Conservation (phyloP, 805 yeast species). For the Tetrapisispora phaffii region DNA sequence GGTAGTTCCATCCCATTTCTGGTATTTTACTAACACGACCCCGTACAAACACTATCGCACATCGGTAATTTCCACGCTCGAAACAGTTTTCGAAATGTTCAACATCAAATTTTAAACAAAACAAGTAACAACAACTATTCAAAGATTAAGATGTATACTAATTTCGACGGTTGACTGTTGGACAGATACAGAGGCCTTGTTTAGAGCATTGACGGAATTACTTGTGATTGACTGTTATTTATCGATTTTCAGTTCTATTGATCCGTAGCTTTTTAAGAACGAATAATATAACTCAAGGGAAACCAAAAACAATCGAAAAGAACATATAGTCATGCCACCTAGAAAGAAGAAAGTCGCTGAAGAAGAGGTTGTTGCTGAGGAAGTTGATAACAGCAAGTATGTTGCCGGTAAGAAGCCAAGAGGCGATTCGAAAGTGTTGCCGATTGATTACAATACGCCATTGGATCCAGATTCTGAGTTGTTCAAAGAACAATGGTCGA, state of each 20-base stretch:
- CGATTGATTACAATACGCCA: slow-evolving; percentile 21
- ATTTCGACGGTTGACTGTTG: not conserved
- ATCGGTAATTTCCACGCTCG: not conserved
- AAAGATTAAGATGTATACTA: too few species aligned
- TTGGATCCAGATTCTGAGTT: slow-evolving; percentile 27
- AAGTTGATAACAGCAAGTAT: slow-evolving; percentile 10
- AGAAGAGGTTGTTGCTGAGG: slow-evolving; percentile 6
- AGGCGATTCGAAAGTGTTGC: slow-evolving; percentile 12
- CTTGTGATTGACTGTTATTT: too few species aligned
- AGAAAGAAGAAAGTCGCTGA: slow-evolving; percentile 4
- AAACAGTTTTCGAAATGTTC: not conserved
- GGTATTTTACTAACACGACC: not conserved
- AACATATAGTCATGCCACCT: slow-evolving; percentile 2
- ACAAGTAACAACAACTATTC: not conserved
- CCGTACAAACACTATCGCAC: not conserved
- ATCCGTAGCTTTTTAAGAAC: too few species aligned
- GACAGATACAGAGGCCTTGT: too few species aligned
- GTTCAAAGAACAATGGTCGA: slow-evolving; percentile 24
- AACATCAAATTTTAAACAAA: too few species aligned
- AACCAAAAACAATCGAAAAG: not conserved
- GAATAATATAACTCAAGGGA: slow-evolving; percentile 7
- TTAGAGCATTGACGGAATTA: too few species aligned
- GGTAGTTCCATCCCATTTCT: too few species aligned
- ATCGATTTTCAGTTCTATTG: too few species aligned
- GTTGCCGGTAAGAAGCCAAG: slow-evolving; percentile 29